Evolutionary conservation across 1,284 basidiomycete genomes (phyloP).

Genomic region (Ustilago tritici): DNA sequence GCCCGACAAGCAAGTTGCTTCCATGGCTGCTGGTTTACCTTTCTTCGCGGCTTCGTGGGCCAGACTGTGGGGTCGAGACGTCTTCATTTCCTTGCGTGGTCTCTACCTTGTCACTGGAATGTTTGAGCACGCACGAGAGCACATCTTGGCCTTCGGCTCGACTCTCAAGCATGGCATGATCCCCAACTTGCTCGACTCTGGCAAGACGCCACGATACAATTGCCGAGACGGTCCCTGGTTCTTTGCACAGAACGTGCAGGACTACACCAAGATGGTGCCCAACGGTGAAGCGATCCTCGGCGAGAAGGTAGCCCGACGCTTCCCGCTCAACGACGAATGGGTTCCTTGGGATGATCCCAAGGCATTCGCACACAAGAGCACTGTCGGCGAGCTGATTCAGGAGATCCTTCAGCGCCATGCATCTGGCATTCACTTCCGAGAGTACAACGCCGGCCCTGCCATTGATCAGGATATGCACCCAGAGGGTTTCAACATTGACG

Average conservation of each 20-base stretch:
- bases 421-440: constrained; percentile 90
- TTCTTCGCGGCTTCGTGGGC: constrained; percentile 66
- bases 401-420: constrained; percentile 96
- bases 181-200: constrained; percentile 64
- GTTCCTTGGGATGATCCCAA: constrained; percentile 87
- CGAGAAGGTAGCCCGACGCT: constrained; percentile 86
- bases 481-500: constrained; percentile 92
- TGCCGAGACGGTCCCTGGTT: constrained; percentile 95
- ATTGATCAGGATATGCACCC: constrained; percentile 95
- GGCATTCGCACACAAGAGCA: constrained; percentile 73
- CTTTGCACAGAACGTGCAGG: constrained; percentile 98
- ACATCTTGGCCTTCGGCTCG: constrained; percentile 63
- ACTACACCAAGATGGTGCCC: constrained; percentile 86
- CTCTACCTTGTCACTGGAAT: constrained; percentile 66
- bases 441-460: constrained; percentile 94
- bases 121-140: constrained; percentile 54
- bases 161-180: constrained; percentile 66
- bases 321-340: constrained; percentile 93
- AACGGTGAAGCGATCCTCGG: constrained; percentile 84
- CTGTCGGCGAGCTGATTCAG: constrained; percentile 91
- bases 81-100: constrained; percentile 65
- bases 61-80: constrained; percentile 63
- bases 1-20: constrained; percentile 62
- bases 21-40: constrained; percentile 65
- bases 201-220: constrained; percentile 75